Percentiles rank a stretch among this genome's conserved stretches.
Conservation (phyloP, 345 rosid species). For the Citrus sp. region DNA sequence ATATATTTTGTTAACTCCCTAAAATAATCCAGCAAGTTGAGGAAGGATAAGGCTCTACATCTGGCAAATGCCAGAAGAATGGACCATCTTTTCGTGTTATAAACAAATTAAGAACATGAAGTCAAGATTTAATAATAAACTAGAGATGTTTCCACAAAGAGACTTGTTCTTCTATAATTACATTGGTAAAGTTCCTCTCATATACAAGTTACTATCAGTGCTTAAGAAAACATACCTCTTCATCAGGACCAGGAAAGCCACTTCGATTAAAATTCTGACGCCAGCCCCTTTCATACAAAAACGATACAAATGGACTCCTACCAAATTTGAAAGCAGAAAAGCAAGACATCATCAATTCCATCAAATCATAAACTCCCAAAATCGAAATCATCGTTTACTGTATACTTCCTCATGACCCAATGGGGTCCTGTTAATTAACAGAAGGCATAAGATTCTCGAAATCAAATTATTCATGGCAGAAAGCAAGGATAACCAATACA, state of each 20-base stretch:
- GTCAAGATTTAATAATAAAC: not conserved
- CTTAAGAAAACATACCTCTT: constrained; percentile 56
- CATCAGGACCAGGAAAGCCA: constrained; percentile 94
- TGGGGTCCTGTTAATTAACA: not conserved
- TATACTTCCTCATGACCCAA: not conserved
- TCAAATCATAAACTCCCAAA: not conserved
- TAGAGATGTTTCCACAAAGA: not conserved
- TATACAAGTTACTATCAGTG: not conserved
- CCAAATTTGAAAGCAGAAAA: constrained; percentile 14
- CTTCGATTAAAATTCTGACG: constrained; percentile 71
- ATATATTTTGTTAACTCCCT: not conserved
- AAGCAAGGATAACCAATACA: not conserved
- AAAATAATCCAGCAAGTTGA: not conserved
- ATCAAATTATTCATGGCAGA: not conserved
- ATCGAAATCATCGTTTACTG: not conserved
- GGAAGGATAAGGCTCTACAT: not conserved
- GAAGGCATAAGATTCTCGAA: not conserved
- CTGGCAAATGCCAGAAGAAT: not conserved
- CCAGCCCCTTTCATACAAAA: constrained; percentile 95
- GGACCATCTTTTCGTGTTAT: not conserved
- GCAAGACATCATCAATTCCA: not conserved
- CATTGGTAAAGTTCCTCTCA: not conserved
- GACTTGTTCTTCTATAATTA: not conserved
- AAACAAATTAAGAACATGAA: not conserved
- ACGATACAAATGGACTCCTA: constrained; percentile 95